These are phyloP conservation scores for Backusella australiensis DNA, from an alignment of 192 early-diverging fungal genomes.

Conservation along the genomic window DNA sequence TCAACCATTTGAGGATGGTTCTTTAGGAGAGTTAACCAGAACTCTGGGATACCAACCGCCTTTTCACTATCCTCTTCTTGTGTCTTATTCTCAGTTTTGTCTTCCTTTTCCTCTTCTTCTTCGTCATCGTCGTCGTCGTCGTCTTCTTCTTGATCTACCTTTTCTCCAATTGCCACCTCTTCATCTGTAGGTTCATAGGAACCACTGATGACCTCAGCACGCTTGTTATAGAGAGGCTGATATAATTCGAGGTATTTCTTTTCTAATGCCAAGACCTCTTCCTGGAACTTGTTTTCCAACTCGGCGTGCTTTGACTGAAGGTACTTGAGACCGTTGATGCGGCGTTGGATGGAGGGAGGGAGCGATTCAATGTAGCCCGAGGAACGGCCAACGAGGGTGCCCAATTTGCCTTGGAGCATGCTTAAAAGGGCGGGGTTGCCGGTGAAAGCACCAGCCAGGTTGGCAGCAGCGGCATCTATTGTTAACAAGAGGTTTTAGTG, in stretches of 20 bases:
- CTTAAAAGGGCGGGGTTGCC: slow-evolving; percentile 64
- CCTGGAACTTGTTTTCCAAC: slow-evolving; percentile 86
- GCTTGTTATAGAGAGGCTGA: slow-evolving; percentile 89
- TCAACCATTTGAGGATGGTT: slow-evolving; percentile 79
- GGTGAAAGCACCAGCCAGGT: slow-evolving; percentile 37
- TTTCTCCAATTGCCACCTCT: slow-evolving; percentile 65
- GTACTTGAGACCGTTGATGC: slow-evolving; percentile 84
- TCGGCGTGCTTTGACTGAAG: slow-evolving; percentile 85
- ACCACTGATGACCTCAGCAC: slow-evolving; percentile 76
- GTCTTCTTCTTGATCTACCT: slow-evolving; percentile 42
- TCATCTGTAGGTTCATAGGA: slow-evolving; percentile 85
- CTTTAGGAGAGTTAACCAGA: slow-evolving; percentile 95
- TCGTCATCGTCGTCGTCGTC: slow-evolving; percentile 52
- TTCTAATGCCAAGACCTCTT: slow-evolving; percentile 92
- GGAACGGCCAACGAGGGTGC: slow-evolving; percentile 74
- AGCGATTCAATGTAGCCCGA: slow-evolving; percentile 40
- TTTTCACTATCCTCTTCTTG: slow-evolving; percentile 48
- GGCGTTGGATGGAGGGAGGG: slow-evolving; percentile 74
- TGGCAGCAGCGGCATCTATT: slow-evolving; percentile 5
- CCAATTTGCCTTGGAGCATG: slow-evolving; percentile 77
- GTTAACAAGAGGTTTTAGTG: not conserved
- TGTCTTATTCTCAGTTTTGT: slow-evolving; percentile 35
- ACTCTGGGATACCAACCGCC: slow-evolving; percentile 81
- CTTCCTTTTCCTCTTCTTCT: slow-evolving; percentile 34
- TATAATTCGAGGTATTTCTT: slow-evolving; percentile 92